Evolutionary conservation across 148 eudicot species (phyloP), one percentile per base, ranked within the genome.

Genomic region (Polygonum aviculare): DNA sequence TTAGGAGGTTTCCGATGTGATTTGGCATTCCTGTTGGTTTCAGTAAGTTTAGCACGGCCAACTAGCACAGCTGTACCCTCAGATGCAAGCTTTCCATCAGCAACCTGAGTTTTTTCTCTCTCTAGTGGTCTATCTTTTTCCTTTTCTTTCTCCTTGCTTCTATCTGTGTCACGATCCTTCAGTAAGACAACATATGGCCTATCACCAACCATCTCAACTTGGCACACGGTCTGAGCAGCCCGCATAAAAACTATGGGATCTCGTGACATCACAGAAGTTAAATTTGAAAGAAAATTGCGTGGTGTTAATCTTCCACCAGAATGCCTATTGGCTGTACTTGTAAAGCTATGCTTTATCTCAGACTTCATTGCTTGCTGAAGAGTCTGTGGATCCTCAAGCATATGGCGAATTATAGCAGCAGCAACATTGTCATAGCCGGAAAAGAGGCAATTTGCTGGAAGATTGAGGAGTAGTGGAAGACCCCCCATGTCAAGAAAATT

Each of bases 291-390:
- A 79, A 96, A 96, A 76, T 84, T 96, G 12, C 98, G 92, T 9
- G 90, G 86, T n/a, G 91, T 85, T 76, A 96, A 88, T 82, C 98
- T 89, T 73, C 97, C 94, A 80, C 85, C 91, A 11, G 93, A 84
- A 72, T 91, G 98, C 80, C 99, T 83, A 75, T 87, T 93, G 59
- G 88, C 76, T 72, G 93, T 90, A 74, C 86, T 84, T 38, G 78
- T 83, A 80, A 95, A 79, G 81, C 88, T 90, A 81, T 93, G 99
- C 77, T 87, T 82, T 76, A 96, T 96, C 85, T 93, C 99, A 77
- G 92, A 86, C 80, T 96, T 98, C 99, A 96, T 96, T 7, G 98
- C 99, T 79, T 86, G 94, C 82, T 93, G 99, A 40, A 96, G 97
- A 47, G 99, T 96, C 73, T 90, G 99, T 36, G 99, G 93, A 87